A percentile compares a stretch with the other conserved stretches of the same genome.
Conservation (phyloP, 2,329 filamentous ascomycete genomes). For the Coniochaeta hoffmannii region DNA sequence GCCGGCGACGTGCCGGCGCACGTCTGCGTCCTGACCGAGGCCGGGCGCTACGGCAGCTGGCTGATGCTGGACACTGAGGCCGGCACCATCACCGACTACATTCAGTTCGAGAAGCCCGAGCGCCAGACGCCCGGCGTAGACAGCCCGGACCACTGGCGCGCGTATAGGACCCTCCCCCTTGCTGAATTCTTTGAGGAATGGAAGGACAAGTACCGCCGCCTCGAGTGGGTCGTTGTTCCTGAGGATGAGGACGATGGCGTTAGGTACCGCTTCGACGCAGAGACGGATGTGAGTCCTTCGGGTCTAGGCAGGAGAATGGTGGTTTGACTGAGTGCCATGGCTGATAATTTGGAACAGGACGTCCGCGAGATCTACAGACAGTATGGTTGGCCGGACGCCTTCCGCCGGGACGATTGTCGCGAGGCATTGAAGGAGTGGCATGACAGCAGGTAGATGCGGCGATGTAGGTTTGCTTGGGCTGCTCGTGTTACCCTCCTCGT, state of each 20-base stretch:
- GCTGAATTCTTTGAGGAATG: neutral
- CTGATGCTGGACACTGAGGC: neutral
- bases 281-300: neutral
- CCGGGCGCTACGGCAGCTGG: neutral
- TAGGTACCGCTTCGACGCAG: neutral
- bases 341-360: neutral
- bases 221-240: neutral
- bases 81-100: slow-evolving; percentile 1
- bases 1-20: neutral
- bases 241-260: neutral
- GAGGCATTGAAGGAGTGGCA: neutral
- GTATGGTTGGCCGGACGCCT: neutral
- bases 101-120: neutral
- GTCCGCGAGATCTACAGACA: neutral
- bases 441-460: too few relatives aligned
- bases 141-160: neutral
- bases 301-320: neutral
- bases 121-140: neutral
- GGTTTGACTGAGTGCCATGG: neutral
- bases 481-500: too few relatives aligned
- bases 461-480: too few relatives aligned
- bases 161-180: neutral
- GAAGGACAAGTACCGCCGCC: neutral
- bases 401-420: neutral
- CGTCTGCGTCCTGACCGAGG: neutral